Percentiles rank a stretch among this genome's conserved stretches.
phyloP scores from a whole-genome alignment of 1,139 yeast genomes.

The Kazachstania sp. region DNA sequence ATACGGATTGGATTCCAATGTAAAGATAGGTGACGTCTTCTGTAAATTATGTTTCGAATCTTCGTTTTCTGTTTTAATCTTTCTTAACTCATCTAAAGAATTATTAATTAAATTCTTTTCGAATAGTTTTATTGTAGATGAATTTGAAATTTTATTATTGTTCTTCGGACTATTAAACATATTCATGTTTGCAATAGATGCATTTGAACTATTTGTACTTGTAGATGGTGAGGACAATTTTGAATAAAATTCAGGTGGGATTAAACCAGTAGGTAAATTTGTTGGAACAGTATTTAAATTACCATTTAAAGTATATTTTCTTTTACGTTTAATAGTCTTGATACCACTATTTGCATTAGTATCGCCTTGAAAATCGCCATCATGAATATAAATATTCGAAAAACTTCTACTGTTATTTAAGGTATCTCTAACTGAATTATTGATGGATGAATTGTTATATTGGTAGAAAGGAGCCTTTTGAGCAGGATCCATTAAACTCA shows the following conservation, averaged over 20 bases:
- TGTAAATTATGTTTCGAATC: conserved; percentile 9
- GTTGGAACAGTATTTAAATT: neutral
- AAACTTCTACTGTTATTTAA: conserved; percentile 9
- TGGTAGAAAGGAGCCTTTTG: conserved; percentile 15
- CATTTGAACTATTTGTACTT: conserved; percentile 27
- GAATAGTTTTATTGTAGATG: conserved; percentile 14
- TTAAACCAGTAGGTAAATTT: conserved; percentile 15
- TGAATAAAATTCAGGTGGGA: conserved; percentile 31
- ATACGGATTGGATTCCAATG: conserved; percentile 6
- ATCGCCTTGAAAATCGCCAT: conserved; percentile 27
- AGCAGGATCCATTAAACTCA: conserved; percentile 29
- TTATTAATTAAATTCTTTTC: conserved; percentile 24
- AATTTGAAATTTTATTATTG: conserved; percentile 1
- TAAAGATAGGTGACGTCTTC: conserved; percentile 7
- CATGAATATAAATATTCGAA: conserved; percentile 29
- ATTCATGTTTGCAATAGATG: conserved; percentile 21
- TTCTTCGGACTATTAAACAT: conserved; percentile 10
- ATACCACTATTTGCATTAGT: neutral
- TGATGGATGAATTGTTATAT: neutral
- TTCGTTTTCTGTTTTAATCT: conserved; percentile 13
- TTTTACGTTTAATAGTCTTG: conserved; percentile 2
- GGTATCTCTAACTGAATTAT: neutral
- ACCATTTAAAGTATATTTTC: conserved; percentile 1
- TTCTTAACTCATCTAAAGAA: conserved; percentile 25
- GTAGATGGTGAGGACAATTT: conserved; percentile 29